These are phyloP conservation scores for Sequoia sempervirens DNA, from an alignment of 75 land plant species.

Conservation along the genomic window DNA sequence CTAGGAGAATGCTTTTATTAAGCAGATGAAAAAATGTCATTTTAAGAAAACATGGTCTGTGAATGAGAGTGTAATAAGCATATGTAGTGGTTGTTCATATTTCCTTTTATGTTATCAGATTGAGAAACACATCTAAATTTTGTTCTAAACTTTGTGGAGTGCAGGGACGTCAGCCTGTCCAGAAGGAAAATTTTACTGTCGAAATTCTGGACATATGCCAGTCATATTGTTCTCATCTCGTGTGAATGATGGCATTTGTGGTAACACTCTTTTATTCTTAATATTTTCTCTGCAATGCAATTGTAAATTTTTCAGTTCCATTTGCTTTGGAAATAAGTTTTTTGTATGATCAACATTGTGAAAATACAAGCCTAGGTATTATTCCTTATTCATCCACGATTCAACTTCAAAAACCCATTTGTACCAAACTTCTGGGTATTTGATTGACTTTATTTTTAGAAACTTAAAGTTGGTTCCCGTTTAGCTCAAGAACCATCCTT, in stretches of 20 bases:
- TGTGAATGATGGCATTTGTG: constrained; percentile 96
- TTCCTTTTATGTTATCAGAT: not conserved
- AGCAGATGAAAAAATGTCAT: not conserved
- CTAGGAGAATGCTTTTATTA: not conserved
- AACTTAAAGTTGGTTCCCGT: not conserved
- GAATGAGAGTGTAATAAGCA: not conserved
- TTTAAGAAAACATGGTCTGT: not conserved
- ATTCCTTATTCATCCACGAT: not conserved
- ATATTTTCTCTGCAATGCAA: not conserved
- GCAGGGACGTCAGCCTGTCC: constrained; percentile 95
- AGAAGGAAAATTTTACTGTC: constrained; percentile 79
- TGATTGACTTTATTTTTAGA: not conserved
- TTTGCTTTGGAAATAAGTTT: not conserved
- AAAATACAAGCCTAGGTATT: not conserved
- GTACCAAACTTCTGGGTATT: not conserved
- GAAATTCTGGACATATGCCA: constrained; percentile 68
- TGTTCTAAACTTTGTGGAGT: not conserved
- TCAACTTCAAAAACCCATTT: not conserved
- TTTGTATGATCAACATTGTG: not conserved
- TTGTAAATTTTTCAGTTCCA: not conserved
- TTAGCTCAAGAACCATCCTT: not conserved
- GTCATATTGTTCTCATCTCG: constrained; percentile 68
- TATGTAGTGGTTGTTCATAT: not conserved
- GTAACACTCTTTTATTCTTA: constrained; percentile 25
- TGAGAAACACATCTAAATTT: not conserved